Evolutionary conservation across 129 eudicot species (phyloP), one percentile per base, ranked within the genome.

Genomic region (Centaurea solstitialis): DNA sequence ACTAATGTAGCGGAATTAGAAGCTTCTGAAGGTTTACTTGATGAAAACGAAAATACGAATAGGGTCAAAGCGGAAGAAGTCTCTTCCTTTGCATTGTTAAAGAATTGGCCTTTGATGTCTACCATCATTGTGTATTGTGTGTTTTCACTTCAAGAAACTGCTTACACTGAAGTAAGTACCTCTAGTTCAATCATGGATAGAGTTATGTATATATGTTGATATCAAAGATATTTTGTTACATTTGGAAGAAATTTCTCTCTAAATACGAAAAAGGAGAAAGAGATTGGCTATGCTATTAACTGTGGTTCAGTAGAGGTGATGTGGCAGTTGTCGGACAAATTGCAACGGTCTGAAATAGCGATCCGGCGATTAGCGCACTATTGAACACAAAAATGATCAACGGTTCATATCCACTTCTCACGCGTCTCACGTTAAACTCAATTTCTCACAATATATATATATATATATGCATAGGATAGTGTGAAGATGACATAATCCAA

Each of bases 81-180:
- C 6, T 80, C 83, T 72, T 80, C 40, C 18, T 71, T 53, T 72
- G 53, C 57, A 72, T 50, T 80, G 69, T 80, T 80, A 4, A 80
- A 72, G 77, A 80, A 80, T 9, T 80, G 83, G 83, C 78, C 83
- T 38, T 43, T 80, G 12, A 80, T 80, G 83, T 80, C 83, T 38
- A 80, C 83, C 59, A 70, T 80, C 50, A 45, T 80, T 80, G 78
- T 80, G 64, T 80, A 80, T 61, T 80, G 83, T 61, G 78, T 80
- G 11, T 80, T 80, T 43, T 80, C 83, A 72, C 72, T 80, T 59
- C 83, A 80, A 41, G 83, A 80, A 74, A 71, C 72, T 11, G 83
- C 78, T 39, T 80, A 80, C 33, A 21, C 64, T 0, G 83, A 80
- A 64, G 83, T 80, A 71, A 37, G 76, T 57, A 22, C 65, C 65